Percentiles rank a stretch among this genome's conserved stretches.
phyloP scores from a whole-genome alignment of 768 basidiomycete species.

The Tylopilus intermedius region DNA sequence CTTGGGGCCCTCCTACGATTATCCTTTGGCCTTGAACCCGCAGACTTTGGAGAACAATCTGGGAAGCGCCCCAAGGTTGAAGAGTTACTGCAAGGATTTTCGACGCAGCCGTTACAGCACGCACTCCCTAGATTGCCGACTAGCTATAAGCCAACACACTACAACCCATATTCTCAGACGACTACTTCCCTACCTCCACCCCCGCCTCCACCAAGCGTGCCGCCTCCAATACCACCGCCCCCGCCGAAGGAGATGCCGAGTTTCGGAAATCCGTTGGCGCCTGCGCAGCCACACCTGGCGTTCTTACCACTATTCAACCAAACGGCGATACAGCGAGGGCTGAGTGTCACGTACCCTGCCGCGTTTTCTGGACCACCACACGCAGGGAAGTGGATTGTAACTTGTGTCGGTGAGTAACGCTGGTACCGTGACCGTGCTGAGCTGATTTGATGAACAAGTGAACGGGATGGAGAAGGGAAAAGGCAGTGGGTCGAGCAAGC shows the following conservation, averaged over 20 bases:
- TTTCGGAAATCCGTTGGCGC: conserved; percentile 53
- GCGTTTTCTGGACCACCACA: conserved; percentile 62
- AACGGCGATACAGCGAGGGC: conserved; percentile 59
- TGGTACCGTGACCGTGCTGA: not conserved
- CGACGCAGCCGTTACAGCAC: conserved; percentile 23
- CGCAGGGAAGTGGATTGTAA: conserved; percentile 60
- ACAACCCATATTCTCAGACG: conserved; percentile 27
- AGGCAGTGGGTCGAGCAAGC: conserved; percentile 65
- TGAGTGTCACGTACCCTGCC: conserved; percentile 57
- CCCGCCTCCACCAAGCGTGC: conserved; percentile 27
- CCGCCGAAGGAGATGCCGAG: conserved; percentile 30
- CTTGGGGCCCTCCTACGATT: conserved; percentile 39
- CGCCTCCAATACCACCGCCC: conserved; percentile 33
- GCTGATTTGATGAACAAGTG: conserved; percentile 36
- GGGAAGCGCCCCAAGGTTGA: conserved; percentile 30
- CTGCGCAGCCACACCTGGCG: conserved; percentile 58
- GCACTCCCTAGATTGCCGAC: conserved; percentile 12
- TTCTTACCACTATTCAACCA: conserved; percentile 75
- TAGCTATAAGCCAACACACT: conserved; percentile 24
- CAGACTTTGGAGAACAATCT: conserved; percentile 25
- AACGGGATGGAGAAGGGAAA: conserved; percentile 65
- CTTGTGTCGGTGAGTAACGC: conserved; percentile 59
- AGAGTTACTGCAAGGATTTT: conserved; percentile 30
- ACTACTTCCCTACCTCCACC: conserved; percentile 12
- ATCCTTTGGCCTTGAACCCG: conserved; percentile 21